phyloP scores from a whole-genome alignment of 768 basidiomycete genomes.

The Russula sp. region DNA sequence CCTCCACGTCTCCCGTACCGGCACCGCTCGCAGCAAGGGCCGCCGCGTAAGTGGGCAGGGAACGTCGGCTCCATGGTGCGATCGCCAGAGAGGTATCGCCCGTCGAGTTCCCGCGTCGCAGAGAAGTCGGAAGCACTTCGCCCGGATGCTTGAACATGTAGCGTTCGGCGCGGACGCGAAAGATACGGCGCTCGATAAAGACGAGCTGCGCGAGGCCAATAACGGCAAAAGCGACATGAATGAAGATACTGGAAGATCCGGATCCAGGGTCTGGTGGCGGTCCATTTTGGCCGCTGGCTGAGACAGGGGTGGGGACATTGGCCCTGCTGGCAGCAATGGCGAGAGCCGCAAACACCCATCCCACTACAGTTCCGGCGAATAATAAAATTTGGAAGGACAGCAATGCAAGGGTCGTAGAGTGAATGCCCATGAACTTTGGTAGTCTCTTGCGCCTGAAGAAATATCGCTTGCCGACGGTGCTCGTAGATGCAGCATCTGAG shows the following conservation, averaged over 20 bases:
- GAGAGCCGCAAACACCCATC: conserved; percentile 43
- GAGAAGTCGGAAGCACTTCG: conserved; percentile 30
- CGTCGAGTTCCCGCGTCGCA: conserved; percentile 2
- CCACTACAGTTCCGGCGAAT: conserved; percentile 43
- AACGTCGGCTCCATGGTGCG: conserved; percentile 66
- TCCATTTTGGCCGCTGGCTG: no score
- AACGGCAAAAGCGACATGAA: conserved; percentile 58
- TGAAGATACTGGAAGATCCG: conserved; percentile 36
- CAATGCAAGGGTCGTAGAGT: conserved; percentile 36
- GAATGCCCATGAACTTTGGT: conserved; percentile 38
- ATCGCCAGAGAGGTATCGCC: conserved; percentile 19
- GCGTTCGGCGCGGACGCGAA: conserved; percentile 59
- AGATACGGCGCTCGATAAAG: conserved; percentile 57
- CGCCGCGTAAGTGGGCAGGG: conserved; percentile 64
- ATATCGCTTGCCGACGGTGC: conserved; percentile 27
- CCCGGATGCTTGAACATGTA: conserved; percentile 54
- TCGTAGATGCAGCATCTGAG: conserved; percentile 24
- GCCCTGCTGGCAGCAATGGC: conserved; percentile 21
- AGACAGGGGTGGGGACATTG: not conserved
- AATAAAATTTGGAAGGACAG: conserved; percentile 34
- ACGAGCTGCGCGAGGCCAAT: conserved; percentile 44
- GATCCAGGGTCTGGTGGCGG: conserved; percentile 5
- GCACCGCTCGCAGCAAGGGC: conserved; percentile 59
- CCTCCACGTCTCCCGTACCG: conserved; percentile 72
- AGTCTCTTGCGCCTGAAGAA: conserved; percentile 37